Percentiles rank a stretch among this genome's conserved stretches.
phyloP scores from a whole-genome alignment of 371 early-diverging fungal species.

The Mucor piriformis region DNA sequence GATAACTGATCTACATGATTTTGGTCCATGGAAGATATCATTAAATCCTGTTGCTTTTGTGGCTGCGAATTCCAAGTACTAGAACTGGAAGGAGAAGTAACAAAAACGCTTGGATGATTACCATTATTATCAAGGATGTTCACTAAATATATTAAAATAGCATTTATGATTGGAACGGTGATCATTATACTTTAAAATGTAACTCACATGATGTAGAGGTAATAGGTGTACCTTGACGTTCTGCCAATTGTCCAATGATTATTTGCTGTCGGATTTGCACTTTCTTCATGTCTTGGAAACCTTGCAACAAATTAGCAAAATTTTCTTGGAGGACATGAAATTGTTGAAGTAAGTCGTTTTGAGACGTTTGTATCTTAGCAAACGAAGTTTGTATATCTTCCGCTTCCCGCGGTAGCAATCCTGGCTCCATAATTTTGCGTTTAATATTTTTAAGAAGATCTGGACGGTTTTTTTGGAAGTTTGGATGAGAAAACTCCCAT shows the following conservation, averaged over 20 bases:
- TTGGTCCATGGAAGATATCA: too few relatives aligned
- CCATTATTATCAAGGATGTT: neutral
- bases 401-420: constrained; percentile 65
- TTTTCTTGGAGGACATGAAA: constrained; percentile 66
- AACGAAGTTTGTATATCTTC: constrained; percentile 71
- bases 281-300: constrained; percentile 66
- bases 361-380: constrained; percentile 67
- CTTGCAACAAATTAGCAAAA: constrained; percentile 63
- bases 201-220: constrained; percentile 18
- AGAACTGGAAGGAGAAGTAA: constrained; percentile 13
- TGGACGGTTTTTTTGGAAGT: constrained; percentile 48
- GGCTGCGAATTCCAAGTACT: too few relatives aligned
- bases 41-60: too few relatives aligned
- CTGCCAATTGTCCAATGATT: constrained; percentile 33
- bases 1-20: too few relatives aligned
- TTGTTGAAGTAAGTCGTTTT: constrained; percentile 65
- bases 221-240: constrained; percentile 12
- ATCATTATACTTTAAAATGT: too few relatives aligned
- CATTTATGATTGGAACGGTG: too few relatives aligned
- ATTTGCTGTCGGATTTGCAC: constrained; percentile 59
- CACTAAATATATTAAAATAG: too few relatives aligned
- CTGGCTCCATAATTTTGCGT: constrained; percentile 72
- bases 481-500: constrained; percentile 56
- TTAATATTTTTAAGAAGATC: constrained; percentile 50
- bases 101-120: constrained; percentile 16